phyloP scores from a whole-genome alignment of 345 rosid genomes.

The Barbarea vulgaris region DNA sequence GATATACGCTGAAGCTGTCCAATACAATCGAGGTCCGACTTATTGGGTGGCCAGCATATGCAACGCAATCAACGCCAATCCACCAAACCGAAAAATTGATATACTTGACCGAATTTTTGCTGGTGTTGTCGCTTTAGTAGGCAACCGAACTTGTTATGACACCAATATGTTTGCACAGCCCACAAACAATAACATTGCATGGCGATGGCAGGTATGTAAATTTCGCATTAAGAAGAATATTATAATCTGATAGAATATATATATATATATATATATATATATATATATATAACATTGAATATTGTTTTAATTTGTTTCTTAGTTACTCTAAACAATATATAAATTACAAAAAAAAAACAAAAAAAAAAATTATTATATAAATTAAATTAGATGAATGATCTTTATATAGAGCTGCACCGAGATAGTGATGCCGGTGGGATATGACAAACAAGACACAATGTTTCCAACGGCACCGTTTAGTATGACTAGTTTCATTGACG shows the following conservation, averaged over 20 bases:
- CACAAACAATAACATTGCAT: constrained; percentile 31
- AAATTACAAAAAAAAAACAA: no score
- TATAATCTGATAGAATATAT: neutral
- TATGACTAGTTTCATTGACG: constrained; percentile 39
- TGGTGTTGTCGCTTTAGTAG: constrained; percentile 33
- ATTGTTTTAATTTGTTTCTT: neutral
- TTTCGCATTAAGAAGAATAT: neutral
- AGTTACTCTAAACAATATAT: neutral
- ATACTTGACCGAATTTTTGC: constrained; percentile 42
- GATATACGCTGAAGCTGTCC: constrained; percentile 44
- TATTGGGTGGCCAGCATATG: constrained; percentile 44
- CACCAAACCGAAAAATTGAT: constrained; percentile 24
- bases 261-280: no score
- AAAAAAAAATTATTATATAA: no score
- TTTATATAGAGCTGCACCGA: constrained; percentile 60
- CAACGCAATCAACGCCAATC: constrained; percentile 39
- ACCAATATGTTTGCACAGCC: constrained; percentile 11
- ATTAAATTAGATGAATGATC: neutral
- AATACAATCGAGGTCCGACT: constrained; percentile 45
- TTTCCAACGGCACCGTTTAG: constrained; percentile 55
- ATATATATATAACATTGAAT: neutral
- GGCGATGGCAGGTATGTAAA: constrained; percentile 52
- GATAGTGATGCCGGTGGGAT: constrained; percentile 66
- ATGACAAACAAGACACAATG: constrained; percentile 52
- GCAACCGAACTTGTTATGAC: constrained; percentile 40